phyloP scores from a whole-genome alignment of 1,284 basidiomycete genomes.

The Trametes versicolor region DNA sequence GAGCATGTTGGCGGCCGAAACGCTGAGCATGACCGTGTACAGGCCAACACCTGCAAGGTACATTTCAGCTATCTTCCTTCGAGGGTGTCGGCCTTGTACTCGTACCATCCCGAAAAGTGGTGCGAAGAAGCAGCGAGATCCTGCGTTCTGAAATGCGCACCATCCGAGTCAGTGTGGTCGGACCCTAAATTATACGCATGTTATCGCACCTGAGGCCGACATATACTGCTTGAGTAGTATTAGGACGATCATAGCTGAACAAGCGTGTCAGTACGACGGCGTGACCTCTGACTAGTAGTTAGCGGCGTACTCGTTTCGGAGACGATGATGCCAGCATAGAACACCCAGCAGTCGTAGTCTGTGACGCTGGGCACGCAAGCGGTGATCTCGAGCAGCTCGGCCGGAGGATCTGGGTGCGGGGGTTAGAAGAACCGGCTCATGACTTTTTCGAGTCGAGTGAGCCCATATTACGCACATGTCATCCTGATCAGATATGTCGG shows the following conservation, averaged over 20 bases:
- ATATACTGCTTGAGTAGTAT: slow-evolving; percentile 1
- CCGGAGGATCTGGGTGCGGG: background rate
- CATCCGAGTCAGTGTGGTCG: too few species aligned
- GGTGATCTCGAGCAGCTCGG: background rate
- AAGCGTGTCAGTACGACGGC: background rate
- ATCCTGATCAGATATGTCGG: background rate
- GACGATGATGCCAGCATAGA: slow-evolving; percentile 1
- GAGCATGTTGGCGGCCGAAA: slow-evolving; percentile 7
- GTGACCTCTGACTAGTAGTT: background rate
- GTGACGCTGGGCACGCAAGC: slow-evolving; percentile 3
- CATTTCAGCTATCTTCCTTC: too few species aligned
- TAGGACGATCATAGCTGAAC: background rate
- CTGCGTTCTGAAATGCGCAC: background rate
- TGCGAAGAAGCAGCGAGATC: background rate
- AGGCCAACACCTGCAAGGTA: background rate
- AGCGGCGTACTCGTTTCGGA: slow-evolving; percentile 6
- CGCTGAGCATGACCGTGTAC: background rate
- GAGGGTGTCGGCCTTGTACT: background rate
- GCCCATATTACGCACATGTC: background rate
- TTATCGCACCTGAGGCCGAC: background rate
- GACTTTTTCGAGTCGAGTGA: too few species aligned
- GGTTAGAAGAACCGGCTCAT: background rate
- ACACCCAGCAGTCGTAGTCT: slow-evolving; percentile 5
- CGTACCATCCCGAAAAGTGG: slow-evolving; percentile 1
- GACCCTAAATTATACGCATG: too few species aligned